Evolutionary conservation across 1,284 basidiomycete genomes (phyloP).

Genomic region (Cutaneotrichosporon curvatum): DNA sequence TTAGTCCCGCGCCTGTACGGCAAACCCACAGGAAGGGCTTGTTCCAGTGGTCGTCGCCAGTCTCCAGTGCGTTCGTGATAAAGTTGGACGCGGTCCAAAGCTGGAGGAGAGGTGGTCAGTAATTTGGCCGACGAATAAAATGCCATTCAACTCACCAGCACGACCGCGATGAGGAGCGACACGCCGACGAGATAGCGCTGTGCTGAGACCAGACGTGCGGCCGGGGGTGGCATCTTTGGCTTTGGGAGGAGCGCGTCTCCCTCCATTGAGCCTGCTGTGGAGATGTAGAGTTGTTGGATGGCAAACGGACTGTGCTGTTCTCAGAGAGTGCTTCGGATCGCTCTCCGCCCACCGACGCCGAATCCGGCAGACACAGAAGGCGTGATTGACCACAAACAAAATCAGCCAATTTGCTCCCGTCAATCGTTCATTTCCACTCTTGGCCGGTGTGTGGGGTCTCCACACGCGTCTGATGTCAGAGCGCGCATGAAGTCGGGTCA

Average conservation of each 20-base stretch:
- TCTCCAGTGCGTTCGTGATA: slow-evolving; percentile 39
- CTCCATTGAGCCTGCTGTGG: slow-evolving; percentile 1
- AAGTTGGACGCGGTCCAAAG: slow-evolving; percentile 44
- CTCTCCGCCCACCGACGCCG: too few relatives aligned
- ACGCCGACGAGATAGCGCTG: slow-evolving; percentile 33
- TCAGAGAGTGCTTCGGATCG: neutral
- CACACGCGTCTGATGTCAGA: too few relatives aligned
- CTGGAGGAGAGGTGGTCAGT: slow-evolving; percentile 13
- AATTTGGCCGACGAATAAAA: neutral
- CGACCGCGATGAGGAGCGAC: slow-evolving; percentile 28
- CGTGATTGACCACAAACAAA: neutral
- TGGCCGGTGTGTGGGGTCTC: too few relatives aligned
- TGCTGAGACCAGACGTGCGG: slow-evolving; percentile 2
- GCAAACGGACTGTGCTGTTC: too few relatives aligned
- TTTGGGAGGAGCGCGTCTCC: slow-evolving; percentile 4
- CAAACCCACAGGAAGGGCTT: slow-evolving; percentile 45
- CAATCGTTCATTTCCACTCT: too few relatives aligned
- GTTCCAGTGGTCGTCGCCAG: slow-evolving; percentile 40
- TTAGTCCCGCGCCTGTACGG: neutral
- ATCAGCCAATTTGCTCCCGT: neutral
- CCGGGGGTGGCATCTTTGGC: slow-evolving; percentile 2
- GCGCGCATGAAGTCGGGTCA: too few relatives aligned
- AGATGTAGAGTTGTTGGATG: neutral
- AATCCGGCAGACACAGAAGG: neutral
- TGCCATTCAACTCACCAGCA: slow-evolving; percentile 16